Percentiles rank a stretch among this genome's conserved stretches.
Evolutionary conservation across 257 asterid species (phyloP).

Genomic region (Solanum clarkiae): DNA sequence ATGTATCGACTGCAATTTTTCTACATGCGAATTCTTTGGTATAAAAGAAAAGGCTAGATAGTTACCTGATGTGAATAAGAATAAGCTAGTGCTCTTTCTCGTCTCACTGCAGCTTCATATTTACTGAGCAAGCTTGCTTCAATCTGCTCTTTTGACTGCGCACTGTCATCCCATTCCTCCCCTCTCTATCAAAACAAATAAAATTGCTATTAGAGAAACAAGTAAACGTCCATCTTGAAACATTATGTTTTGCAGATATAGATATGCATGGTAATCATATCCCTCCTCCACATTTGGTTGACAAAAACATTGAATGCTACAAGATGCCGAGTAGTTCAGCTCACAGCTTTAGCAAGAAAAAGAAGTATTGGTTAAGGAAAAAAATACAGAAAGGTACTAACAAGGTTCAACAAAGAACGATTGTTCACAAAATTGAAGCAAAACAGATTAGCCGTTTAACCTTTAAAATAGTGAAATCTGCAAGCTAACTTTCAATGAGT

Average conservation of each 20-base stretch:
- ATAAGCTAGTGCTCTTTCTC: slow-evolving; percentile 94
- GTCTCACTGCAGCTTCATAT: slow-evolving; percentile 80
- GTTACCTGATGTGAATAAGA: slow-evolving; percentile 91
- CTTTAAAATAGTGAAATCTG: background rate
- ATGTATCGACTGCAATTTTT: background rate
- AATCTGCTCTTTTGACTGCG: slow-evolving; percentile 75
- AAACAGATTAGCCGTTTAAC: background rate
- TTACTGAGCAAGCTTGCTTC: slow-evolving; percentile 70
- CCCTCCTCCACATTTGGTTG: background rate
- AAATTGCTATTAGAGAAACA: background rate
- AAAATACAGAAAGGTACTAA: background rate
- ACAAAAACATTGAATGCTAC: background rate
- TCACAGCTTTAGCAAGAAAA: background rate
- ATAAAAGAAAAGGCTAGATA: background rate
- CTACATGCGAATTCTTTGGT: background rate
- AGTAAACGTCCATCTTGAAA: background rate
- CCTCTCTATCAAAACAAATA: slow-evolving; percentile 48
- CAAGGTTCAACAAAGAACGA: background rate
- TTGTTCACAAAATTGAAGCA: background rate
- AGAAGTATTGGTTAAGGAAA: background rate
- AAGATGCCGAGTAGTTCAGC: background rate
- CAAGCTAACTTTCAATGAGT: background rate
- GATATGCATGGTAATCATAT: background rate
- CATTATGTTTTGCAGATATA: background rate
- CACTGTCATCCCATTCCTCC: slow-evolving; percentile 84